A percentile compares a stretch with the other conserved stretches of the same genome.
Evolutionary conservation across 2,329 filamentous ascomycete species (phyloP).

Genomic region (Emmonsiellopsis sp.): DNA sequence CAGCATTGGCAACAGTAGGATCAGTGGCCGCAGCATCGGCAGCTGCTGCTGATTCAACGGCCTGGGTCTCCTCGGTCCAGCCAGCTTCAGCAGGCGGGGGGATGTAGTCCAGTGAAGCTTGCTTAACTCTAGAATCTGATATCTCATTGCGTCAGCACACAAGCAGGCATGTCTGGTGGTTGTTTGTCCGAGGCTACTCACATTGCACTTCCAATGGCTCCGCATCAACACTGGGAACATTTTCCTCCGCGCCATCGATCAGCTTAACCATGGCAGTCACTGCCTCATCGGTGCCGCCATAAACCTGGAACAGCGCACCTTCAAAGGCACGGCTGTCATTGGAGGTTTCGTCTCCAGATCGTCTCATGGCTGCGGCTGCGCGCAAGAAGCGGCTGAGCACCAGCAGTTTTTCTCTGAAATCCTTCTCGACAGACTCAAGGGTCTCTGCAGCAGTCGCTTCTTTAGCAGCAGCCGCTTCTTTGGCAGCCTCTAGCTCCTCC

Average conservation of each 20-base stretch:
- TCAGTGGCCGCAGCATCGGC: constrained; percentile 39
- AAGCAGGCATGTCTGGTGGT: not conserved
- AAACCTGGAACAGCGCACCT: constrained; percentile 53
- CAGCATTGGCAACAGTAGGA: constrained; percentile 52
- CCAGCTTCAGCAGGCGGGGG: constrained; percentile 24
- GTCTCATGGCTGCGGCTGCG: constrained; percentile 53
- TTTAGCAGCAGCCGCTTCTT: constrained; percentile 31
- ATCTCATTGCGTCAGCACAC: constrained; percentile 7
- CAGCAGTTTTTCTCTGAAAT: constrained; percentile 47
- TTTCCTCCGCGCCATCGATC: constrained; percentile 51
- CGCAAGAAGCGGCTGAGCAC: constrained; percentile 54
- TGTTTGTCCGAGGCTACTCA: not conserved
- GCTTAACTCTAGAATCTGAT: constrained; percentile 45
- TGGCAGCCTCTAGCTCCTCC: constrained; percentile 46
- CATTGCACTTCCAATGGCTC: constrained; percentile 37
- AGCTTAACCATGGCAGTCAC: constrained; percentile 52
- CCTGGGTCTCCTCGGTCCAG: constrained; percentile 40
- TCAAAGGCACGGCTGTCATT: constrained; percentile 55
- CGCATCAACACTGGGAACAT: constrained; percentile 49
- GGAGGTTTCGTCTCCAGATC: constrained; percentile 48
- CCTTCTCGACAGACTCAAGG: constrained; percentile 37
- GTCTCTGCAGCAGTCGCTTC: constrained; percentile 34
- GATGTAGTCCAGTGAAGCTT: constrained; percentile 38
- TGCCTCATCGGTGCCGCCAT: constrained; percentile 52
- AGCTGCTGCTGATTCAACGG: constrained; percentile 28